Base-by-base conservation (phyloP, 2,329 filamentous ascomycete species). In the Tolypocladium pustulatum region DNA sequence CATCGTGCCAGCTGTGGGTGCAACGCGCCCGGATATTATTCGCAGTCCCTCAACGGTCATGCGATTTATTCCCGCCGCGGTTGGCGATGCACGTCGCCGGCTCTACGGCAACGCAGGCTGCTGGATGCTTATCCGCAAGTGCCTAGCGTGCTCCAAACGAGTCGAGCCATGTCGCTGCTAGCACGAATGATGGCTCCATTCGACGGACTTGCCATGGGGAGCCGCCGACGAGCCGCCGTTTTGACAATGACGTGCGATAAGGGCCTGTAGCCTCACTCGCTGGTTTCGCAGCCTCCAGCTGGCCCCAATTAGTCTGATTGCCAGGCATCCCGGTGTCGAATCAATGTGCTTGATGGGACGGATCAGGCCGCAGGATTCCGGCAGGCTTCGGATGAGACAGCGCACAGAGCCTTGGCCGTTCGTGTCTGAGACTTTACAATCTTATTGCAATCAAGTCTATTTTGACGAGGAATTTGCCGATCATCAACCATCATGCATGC, bases 391-490 rank as follows among this genome's bases (percentile, higher is more conserved):
- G 12, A 8, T 15, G 22, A 49, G 22, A 49, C 43, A 9, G 13
- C 43, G 43, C 43, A 49, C 43, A 22, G 25, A 49, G 22, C 22
- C 22, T 25, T 15, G 43, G 43, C 43, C 43, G 36, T 20, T 43
- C 13, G 32, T 61, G 61, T 62, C 61, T 62, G 32, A 61, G 61
- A 62, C 61, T 56, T 62, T 58, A 51, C 57, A 58, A 58, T 59
- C 61, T 61, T 58, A 58, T 56, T 59, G 61, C 58, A 61, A 60
- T 55, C 57, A 61, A 62, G 59, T 61, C 59, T 62, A 62, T 61
- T 57, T 60, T 51, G 32, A 58, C 40, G 30, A 57, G 59, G 59
- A 57, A 60, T 59, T 49, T 53, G 34, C 46, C 0, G 46, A n/a
- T 15, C 13, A 30, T 30, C 43, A 49, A 30, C 30, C 27, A 30